These are phyloP conservation scores for Trapa incisa DNA, from an alignment of 345 rosid species.

Conservation along the genomic window DNA sequence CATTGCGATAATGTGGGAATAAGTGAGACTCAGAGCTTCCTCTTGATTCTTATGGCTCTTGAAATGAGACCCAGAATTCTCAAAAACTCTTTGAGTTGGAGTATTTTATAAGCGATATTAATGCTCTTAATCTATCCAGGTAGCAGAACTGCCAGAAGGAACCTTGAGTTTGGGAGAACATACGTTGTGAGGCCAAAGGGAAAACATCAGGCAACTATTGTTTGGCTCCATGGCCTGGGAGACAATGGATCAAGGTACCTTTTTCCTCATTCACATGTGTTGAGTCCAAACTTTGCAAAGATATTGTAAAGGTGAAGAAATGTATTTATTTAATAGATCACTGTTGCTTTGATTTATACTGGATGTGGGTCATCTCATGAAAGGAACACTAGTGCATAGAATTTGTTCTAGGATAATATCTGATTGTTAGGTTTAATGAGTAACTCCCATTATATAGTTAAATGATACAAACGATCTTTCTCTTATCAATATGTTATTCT, in stretches of 20 bases:
- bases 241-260: constrained; percentile 35
- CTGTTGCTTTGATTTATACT: not conserved
- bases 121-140: constrained; percentile 15
- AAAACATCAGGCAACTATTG: constrained; percentile 38
- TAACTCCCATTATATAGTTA: not conserved
- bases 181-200: constrained; percentile 41
- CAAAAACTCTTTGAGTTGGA: not conserved
- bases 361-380: not conserved
- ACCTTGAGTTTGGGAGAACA: constrained; percentile 36
- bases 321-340: not conserved
- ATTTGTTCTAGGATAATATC: not conserved
- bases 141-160: constrained; percentile 23
- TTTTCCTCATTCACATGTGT: not conserved
- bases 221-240: constrained; percentile 42
- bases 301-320: not conserved
- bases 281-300: not conserved
- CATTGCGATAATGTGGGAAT: not conserved
- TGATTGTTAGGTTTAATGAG: not conserved
- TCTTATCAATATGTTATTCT: not conserved
- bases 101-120: constrained; percentile 3
- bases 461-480: not conserved
- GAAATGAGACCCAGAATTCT: not conserved
- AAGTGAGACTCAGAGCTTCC: not conserved
- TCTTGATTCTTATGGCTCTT: not conserved
- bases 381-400: not conserved